phyloP scores from a whole-genome alignment of 2,329 filamentous ascomycete genomes.

The Penicillium sp. region DNA sequence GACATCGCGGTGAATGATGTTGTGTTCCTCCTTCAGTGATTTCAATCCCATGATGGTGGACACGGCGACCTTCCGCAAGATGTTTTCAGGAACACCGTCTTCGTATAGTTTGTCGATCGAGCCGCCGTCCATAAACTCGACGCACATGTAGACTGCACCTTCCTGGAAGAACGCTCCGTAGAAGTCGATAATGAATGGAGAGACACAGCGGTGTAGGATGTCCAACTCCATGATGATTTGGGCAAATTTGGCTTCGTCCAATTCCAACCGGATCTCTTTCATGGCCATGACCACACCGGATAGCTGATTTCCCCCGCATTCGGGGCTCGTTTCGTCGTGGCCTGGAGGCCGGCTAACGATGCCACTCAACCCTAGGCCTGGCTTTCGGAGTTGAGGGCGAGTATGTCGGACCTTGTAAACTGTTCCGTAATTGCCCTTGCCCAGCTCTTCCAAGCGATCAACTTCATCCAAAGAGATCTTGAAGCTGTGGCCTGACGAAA shows the following conservation, averaged over 20 bases:
- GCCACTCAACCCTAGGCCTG: conserved; percentile 60
- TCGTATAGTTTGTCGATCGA: conserved; percentile 95
- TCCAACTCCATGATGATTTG: conserved; percentile 98
- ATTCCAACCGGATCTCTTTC: conserved; percentile 95
- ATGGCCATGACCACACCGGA: conserved; percentile 89
- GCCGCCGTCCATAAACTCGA: conserved; percentile 98
- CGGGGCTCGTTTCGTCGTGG: conserved; percentile 18
- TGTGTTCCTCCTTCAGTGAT: conserved; percentile 93
- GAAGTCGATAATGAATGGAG: conserved; percentile 96
- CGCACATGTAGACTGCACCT: conserved; percentile 97
- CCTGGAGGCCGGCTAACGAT: conserved; percentile 50
- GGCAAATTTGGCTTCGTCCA: conserved; percentile 94
- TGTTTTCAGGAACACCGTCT: conserved; percentile 83
- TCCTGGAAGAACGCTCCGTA: conserved; percentile 99
- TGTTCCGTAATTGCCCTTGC: conserved; percentile 97
- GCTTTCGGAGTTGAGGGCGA: conserved; percentile 62
- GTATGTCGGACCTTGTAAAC: conserved; percentile 95
- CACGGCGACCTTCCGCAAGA: conserved; percentile 86
- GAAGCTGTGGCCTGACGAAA: conserved; percentile 84
- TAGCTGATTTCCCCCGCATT: conserved; percentile 27
- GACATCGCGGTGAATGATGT: conserved; percentile 97
- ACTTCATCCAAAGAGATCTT: conserved; percentile 95
- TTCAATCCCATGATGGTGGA: conserved; percentile 90
- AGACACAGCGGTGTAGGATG: conserved; percentile 90
- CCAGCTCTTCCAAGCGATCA: conserved; percentile 86